Percentiles rank a stretch among this genome's conserved stretches.
Evolutionary conservation across 106 monocot genomes (phyloP).

Genomic region (Agapanthus africanus): DNA sequence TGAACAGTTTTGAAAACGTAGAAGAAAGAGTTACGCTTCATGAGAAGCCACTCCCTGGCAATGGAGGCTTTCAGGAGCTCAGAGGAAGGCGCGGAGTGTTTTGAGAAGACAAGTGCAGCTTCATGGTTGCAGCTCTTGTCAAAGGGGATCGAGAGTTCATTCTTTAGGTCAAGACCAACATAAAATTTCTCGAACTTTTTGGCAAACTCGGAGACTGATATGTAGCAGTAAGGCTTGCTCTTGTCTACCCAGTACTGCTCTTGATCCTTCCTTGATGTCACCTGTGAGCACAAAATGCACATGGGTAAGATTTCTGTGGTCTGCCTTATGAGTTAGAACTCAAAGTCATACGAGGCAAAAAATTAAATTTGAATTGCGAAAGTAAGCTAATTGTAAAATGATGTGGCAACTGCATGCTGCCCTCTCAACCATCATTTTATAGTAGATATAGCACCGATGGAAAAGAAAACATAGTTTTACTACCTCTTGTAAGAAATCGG

Average conservation of each 20-base stretch:
- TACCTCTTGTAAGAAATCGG: constrained; percentile 88
- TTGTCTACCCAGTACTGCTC: constrained; percentile 67
- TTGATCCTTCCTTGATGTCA: constrained; percentile 79
- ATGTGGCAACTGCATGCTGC: no score
- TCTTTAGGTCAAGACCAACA: constrained; percentile 36
- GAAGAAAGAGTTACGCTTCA: constrained; percentile 62
- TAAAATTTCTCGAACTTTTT: constrained; percentile 30
- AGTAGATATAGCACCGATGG: background rate
- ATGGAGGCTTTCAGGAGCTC: constrained; percentile 64
- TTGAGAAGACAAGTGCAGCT: constrained; percentile 43
- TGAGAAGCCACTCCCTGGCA: constrained; percentile 73
- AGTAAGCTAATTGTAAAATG: background rate
- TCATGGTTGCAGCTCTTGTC: constrained; percentile 39
- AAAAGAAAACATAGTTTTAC: background rate
- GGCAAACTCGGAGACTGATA: constrained; percentile 52
- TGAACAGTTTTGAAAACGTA: constrained; percentile 68
- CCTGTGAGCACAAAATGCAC: constrained; percentile 19
- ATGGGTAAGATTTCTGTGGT: background rate
- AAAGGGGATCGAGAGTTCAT: constrained; percentile 45
- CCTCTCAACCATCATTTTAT: no score
- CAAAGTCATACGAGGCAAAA: background rate
- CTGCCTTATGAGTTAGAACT: background rate
- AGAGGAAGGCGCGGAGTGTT: constrained; percentile 26
- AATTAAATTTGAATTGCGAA: background rate
- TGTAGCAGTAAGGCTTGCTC: constrained; percentile 38